Evolutionary conservation across 257 asterid genomes (phyloP), one percentile per base, ranked within the genome.

Genomic region (Solanum etuberosum): DNA sequence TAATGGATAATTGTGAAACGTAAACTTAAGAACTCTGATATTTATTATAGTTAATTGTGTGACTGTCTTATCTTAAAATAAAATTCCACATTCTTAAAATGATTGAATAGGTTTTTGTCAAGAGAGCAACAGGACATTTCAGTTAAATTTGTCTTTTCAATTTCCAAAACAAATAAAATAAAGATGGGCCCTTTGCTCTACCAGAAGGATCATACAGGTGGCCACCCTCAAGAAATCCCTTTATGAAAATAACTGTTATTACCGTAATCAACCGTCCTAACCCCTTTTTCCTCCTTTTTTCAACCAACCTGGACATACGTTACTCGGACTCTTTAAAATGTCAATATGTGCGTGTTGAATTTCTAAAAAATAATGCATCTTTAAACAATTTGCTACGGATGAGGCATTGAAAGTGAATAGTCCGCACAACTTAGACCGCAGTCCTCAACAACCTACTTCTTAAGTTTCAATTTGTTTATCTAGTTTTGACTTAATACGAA

Each of bases 1-100:
- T 27, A 13, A 12, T 25, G 0, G 0, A 12, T 65, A 5, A 12
- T 10, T 1, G 2, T 0, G 9, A 65, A 5, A 25, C 0, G 12
- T 68, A 6, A 29, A 15, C 1, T 38, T 2, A 68, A 29, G 0
- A 68, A 2, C 0, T 15, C 11, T 68, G 5, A 0, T 13, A 6
- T 14, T 2, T 3, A 7, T 71, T 3, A 16, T 32, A 32, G 0
- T 32, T 32, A 16, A 57, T 1, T n/a, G 42, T 18, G 13, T 16
- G 7, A 70, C 6, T 67, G 9, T 29, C 12, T 29, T 11, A 15
- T 68, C 23, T 14, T 14, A 31, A 68, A 32, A 70, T 0, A 1
- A 54, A 54, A 20, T 54, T 14, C 5, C 1, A 2, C 23, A 5
- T 21, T 21, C 10, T 18, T 51, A 0, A 0, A 0, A 51, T 51